These are phyloP conservation scores for Bolboschoenus planiculmis DNA, from an alignment of 176 grass and related monocot species.

Conservation along the genomic window DNA sequence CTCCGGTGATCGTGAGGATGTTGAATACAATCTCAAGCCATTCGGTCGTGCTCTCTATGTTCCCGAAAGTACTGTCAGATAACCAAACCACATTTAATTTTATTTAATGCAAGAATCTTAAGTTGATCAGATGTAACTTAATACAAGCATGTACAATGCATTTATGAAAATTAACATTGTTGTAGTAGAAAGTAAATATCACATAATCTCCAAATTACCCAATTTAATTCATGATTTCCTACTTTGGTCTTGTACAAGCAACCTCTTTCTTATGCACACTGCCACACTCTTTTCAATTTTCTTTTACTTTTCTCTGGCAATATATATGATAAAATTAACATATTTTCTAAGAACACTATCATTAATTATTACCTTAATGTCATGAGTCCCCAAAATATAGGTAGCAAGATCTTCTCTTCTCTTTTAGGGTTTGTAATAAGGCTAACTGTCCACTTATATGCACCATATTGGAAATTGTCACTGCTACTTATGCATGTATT, in stretches of 20 bases:
- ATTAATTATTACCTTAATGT: conserved; percentile 45
- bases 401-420: conserved; percentile 78
- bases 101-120: neutral
- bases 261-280: neutral
- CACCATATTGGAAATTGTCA: conserved; percentile 61
- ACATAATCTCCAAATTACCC: neutral
- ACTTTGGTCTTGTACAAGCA: neutral
- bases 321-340: neutral
- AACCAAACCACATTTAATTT: neutral
- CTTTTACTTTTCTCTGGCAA: neutral
- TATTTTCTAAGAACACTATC: neutral
- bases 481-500: conserved; percentile 36
- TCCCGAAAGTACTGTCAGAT: conserved; percentile 65
- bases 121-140: neutral
- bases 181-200: neutral
- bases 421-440: conserved; percentile 65
- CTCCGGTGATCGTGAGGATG: conserved; percentile 76
- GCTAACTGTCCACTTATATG: conserved; percentile 77
- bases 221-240: neutral
- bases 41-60: conserved; percentile 86
- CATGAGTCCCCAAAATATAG: conserved; percentile 97
- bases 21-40: conserved; percentile 98
- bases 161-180: neutral
- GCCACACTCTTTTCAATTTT: neutral
- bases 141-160: neutral